Percentiles rank a stretch among this genome's conserved stretches.
Evolutionary conservation across 2,329 filamentous ascomycete species (phyloP).

Genomic region (Apiospora marii): DNA sequence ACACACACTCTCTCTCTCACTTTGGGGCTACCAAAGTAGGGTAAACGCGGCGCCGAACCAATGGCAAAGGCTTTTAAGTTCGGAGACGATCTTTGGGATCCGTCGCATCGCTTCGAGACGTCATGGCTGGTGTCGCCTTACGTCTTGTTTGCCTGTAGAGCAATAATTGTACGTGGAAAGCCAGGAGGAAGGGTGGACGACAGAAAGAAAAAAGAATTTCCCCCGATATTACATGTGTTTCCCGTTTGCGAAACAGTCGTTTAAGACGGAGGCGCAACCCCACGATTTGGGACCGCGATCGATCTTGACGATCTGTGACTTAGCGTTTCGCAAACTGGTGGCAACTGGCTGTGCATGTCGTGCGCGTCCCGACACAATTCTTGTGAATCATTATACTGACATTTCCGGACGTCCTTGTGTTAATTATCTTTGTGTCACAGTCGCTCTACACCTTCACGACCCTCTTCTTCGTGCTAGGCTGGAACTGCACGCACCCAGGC

Average conservation of each 20-base stretch:
- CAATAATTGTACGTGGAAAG: conserved; percentile 55
- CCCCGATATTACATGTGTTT: neutral
- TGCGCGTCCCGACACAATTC: neutral
- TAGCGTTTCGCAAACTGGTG: conserved; percentile 7
- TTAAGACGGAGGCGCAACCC: conserved; percentile 7
- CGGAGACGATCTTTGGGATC: conserved; percentile 52
- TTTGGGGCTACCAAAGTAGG: neutral
- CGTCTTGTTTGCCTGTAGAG: conserved; percentile 65
- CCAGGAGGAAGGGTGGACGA: neutral
- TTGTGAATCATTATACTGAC: conserved; percentile 20
- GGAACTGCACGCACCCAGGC: conserved; percentile 61
- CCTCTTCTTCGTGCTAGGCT: conserved; percentile 74
- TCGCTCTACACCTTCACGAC: conserved; percentile 73
- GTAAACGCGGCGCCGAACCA: neutral
- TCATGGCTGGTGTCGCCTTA: conserved; percentile 81
- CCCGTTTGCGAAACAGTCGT: neutral
- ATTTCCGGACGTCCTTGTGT: neutral
- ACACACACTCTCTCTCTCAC: neutral
- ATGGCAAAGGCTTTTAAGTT: conserved; percentile 33
- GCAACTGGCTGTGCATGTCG: neutral
- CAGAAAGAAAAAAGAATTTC: neutral
- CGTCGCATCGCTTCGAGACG: conserved; percentile 74
- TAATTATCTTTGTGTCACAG: conserved; percentile 27
- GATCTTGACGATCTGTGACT: neutral
- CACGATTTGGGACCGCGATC: neutral